Conservation (phyloP, 2,329 filamentous ascomycete genomes). For the Didymella pinodella region DNA sequence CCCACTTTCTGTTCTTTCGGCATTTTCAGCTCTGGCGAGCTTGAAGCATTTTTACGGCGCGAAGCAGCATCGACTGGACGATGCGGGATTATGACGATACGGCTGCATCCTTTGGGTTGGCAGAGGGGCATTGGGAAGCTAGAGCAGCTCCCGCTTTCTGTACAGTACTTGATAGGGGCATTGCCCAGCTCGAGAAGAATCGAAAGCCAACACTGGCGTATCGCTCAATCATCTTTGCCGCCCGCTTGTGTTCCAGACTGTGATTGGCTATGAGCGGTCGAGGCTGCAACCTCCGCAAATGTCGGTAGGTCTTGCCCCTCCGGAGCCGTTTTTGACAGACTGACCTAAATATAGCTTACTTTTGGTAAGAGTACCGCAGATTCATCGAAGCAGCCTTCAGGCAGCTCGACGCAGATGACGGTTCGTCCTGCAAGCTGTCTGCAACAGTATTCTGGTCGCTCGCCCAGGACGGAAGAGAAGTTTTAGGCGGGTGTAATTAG, state of each 20-base stretch:
- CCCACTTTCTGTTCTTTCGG: slow-evolving; percentile 51
- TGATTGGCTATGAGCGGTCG: slow-evolving; percentile 18
- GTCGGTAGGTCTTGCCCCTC: slow-evolving; percentile 18
- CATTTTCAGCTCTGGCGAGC: slow-evolving; percentile 33
- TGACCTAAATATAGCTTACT: slow-evolving; percentile 22
- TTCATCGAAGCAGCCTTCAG: slow-evolving; percentile 26
- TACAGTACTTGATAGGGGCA: slow-evolving; percentile 41
- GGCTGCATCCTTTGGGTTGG: slow-evolving; percentile 11
- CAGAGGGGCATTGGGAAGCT: slow-evolving; percentile 41
- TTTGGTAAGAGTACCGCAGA: slow-evolving; percentile 26
- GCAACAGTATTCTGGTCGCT: slow-evolving; percentile 25
- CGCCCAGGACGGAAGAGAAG: slow-evolving; percentile 24
- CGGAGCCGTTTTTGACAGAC: slow-evolving; percentile 18
- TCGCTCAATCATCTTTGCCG: slow-evolving; percentile 28
- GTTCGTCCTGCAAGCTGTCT: slow-evolving; percentile 9
- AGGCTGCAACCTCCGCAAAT: slow-evolving; percentile 19
- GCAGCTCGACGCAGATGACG: slow-evolving; percentile 27
- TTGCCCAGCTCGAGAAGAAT: slow-evolving; percentile 31
- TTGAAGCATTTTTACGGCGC: slow-evolving; percentile 36
- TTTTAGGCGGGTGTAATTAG: slow-evolving; percentile 23
- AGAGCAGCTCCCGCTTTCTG: slow-evolving; percentile 46
- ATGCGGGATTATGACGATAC: slow-evolving; percentile 24
- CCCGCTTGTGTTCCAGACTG: slow-evolving; percentile 6
- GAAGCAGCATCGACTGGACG: slow-evolving; percentile 4
- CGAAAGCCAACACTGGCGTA: slow-evolving; percentile 38